Base-by-base conservation (phyloP, 805 yeast genomes). In the Priceomyces castillae region DNA sequence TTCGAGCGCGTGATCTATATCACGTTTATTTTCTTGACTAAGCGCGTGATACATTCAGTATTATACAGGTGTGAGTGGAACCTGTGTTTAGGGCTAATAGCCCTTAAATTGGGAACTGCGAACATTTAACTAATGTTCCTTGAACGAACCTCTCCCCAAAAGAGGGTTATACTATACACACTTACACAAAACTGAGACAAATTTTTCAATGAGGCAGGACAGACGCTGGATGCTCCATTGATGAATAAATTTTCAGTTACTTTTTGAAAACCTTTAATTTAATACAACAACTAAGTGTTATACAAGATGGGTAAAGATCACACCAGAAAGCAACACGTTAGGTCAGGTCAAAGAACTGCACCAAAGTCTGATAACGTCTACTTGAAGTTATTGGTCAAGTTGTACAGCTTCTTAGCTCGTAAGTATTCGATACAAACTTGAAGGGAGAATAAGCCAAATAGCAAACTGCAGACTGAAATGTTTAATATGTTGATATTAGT, bases 351-450 rank as follows among this genome's bases (percentile, higher is more conserved):
- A 89, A 90, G 99, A 81, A 78, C 85, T 73, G 97, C 97, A 77
- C 99, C 99, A 80, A 89, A 89, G 83, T 92, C 98, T 61, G 96
- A 94, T 80, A 94, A 94, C 74, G 97, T 90, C 79, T 94, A 94
- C 97, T 82, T 94, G 80, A 86, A 86, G 78, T 78, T 94, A 73
- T 86, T 94, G 78, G 98, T 92, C 76, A 92, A 92, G 86, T 82
- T 94, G 67, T 94, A 90, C 89, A 77, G 97, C 73, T 94, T 89
- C 95, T 84, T 94, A 78, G 96, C 98, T 80, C 97, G 99, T 88
- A 87, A 77, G 96, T 88, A 75, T 54, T 31, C 33, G 18, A 42
- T 46, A 31, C 31, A 38, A 28, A 17, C 19, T 30, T 39, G 28
- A 39, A 38, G 39, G 34, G 36, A 28, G 15, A 11, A 28, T 28